Evolutionary conservation across 2,329 filamentous ascomycete species (phyloP), one percentile per base, ranked within the genome.

Genomic region (Sphaerulina musiva): DNA sequence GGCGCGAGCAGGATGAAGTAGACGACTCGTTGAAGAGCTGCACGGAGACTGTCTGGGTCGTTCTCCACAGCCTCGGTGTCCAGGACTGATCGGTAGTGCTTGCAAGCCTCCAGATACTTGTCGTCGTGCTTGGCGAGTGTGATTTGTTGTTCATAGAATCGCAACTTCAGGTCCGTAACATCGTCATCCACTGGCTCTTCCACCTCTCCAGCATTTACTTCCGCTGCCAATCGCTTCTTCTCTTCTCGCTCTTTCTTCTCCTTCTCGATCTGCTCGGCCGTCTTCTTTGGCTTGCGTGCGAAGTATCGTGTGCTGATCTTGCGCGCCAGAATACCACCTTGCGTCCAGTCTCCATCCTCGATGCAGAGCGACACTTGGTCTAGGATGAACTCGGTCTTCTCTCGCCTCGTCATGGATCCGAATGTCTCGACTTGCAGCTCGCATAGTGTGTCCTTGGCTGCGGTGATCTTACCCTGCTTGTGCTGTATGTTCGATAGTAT

Each of bases 371-470:
- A 81, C 40, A 97, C 92, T 74, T 98, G 93, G 59, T 95, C 88
- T 50, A 98, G 79, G 68, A 98, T 98, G 71, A 98, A 98, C 68
- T 97, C 93, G 4, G 91, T 96, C 85, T 98, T 98, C 73, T 98
- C 93, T 65, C 93, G 83, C 65, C 93, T 82, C 60, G 89, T 87
- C 93, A 98, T 98, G 20, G 92, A 97, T 7, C 93, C 93, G 71
- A 98, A 98, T 0, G 93, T 98, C 79, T 98, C 93, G 47, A 98
- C 93, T 72, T 98, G 93, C 57, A 98, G 80, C 76, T 98, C 93
- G 74, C 93, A 98, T 38, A 98, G 81, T 59, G 93, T 93, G 65
- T 97, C 92, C 51, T 88, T 86, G 31, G 93, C 93, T 4, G 89
- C 84, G 69, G 88, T 89, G 67, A 95, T 78, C 68, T 98, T 92